phyloP scores from a whole-genome alignment of 805 yeast species.

The Monosporozyma aquatica region DNA sequence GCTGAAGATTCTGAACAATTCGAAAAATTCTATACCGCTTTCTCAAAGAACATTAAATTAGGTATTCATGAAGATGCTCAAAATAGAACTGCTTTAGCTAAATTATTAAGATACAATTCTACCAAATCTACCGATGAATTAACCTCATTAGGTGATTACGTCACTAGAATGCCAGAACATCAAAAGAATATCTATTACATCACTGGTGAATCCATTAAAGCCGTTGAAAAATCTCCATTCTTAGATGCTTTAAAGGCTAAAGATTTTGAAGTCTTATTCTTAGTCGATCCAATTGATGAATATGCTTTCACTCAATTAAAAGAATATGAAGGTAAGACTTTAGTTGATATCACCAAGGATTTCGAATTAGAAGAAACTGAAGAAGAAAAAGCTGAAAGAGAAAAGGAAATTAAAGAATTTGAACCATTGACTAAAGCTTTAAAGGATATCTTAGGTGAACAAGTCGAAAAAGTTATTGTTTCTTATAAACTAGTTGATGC shows the following conservation, averaged over 20 bases:
- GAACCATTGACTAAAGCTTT: slow-evolving; percentile 92
- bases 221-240: slow-evolving; percentile 98
- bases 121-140: slow-evolving; percentile 90
- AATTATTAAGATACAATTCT: slow-evolving; percentile 93
- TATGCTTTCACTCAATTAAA: slow-evolving; percentile 98
- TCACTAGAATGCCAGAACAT: slow-evolving; percentile 99
- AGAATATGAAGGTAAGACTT: slow-evolving; percentile 98
- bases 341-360: slow-evolving; percentile 98
- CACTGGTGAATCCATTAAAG: slow-evolving; percentile 97
- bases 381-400: slow-evolving; percentile 93
- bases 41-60: slow-evolving; percentile 95
- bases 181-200: slow-evolving; percentile 99
- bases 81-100: slow-evolving; percentile 93
- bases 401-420: slow-evolving; percentile 82
- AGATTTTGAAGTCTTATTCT: slow-evolving; percentile 94
- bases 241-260: slow-evolving; percentile 97
- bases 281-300: slow-evolving; percentile 99
- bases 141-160: slow-evolving; percentile 93
- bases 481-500: slow-evolving; percentile 95
- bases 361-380: slow-evolving; percentile 97
- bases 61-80: slow-evolving; percentile 99
- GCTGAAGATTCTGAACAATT: slow-evolving; percentile 99
- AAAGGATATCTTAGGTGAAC: slow-evolving; percentile 96
- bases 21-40: slow-evolving; percentile 95
- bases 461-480: slow-evolving; percentile 98